Evolutionary conservation across 176 grass and related monocot species (phyloP).

Genomic region (Ensete ventricosum): DNA sequence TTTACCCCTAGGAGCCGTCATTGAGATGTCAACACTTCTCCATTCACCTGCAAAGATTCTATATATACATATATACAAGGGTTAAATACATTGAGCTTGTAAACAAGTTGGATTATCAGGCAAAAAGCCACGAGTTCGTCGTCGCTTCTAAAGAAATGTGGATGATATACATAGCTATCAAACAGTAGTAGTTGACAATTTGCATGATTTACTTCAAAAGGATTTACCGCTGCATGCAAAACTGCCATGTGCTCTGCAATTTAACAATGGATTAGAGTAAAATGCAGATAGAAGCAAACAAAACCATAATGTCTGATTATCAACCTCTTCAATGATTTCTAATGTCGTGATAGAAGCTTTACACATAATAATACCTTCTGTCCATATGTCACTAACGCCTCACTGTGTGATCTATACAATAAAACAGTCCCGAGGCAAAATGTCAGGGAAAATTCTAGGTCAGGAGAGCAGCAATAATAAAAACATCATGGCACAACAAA

Average conservation of each 20-base stretch:
- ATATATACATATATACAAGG: not conserved
- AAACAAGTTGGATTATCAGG: not conserved
- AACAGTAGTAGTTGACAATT: too few species aligned
- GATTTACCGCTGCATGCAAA: too few species aligned
- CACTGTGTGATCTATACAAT: constrained; percentile 70
- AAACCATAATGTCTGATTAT: constrained; percentile 49
- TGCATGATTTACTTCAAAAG: too few species aligned
- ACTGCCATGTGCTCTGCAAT: too few species aligned
- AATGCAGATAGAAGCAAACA: too few species aligned
- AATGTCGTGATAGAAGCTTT: constrained; percentile 76
- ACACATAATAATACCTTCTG: constrained; percentile 47
- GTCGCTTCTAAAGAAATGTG: too few species aligned
- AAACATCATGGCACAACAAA: too few species aligned
- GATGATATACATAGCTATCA: too few species aligned
- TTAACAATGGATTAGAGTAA: too few species aligned
- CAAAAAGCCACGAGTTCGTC: too few species aligned
- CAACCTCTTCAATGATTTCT: constrained; percentile 73
- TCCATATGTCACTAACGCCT: constrained; percentile 82
- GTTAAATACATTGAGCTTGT: not conserved
- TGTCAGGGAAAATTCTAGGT: too few species aligned
- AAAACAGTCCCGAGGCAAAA: not conserved
- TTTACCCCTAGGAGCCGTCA: too few species aligned
- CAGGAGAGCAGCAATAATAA: not conserved
- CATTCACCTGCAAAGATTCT: not conserved
- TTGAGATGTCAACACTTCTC: not conserved